Base-by-base conservation (phyloP, 805 yeast genomes). In the Candida nitratophila region DNA sequence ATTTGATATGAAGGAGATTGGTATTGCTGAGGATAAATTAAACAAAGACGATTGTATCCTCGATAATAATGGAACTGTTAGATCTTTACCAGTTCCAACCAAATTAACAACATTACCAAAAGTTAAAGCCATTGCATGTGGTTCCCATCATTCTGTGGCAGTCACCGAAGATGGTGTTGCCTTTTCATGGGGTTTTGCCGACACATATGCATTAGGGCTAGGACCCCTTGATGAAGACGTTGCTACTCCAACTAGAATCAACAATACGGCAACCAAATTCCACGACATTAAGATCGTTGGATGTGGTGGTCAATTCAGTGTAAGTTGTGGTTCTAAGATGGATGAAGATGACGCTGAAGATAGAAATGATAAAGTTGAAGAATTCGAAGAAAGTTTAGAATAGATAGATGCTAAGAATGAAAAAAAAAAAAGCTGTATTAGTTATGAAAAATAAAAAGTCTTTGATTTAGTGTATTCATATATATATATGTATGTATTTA, bases 131-230 rank as follows among this genome's bases (percentile, higher is more conserved):
- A 70, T 91, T 37, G 83, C 95, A 7, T 79, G 83, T 32, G 99
- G 99, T 1, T 83, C 96, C 1, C 98, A 93, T 56, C 99, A 93
- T 61, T 84, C 95, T 2, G 66, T 93, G 44, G 97, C 96, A 1
- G 74, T 90, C 5, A 79, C 95, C 3, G 76, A 71, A 20, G 88
- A 86, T 54, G 99, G 99, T 14, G 68, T 86, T 42, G 86, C 81
- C 1, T 93, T 80, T 68, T 78, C 97, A 1, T 93, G 99, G 99
- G 99, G 99, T 1, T 93, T 90, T 60, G 97, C 95, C 38, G 98
- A 91, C 52, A 90, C 96, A 1, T 93, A 88, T 64, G 99, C 96
- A 17, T 82, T 91, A 29, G 99, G 99, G 12, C 80, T 89, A 47
- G 99, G 99, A 8, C 60, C 61, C 41, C 81, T 86, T 32, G 96